phyloP scores from a whole-genome alignment of 1,284 basidiomycete species.

The Melampsora larici-populina region DNA sequence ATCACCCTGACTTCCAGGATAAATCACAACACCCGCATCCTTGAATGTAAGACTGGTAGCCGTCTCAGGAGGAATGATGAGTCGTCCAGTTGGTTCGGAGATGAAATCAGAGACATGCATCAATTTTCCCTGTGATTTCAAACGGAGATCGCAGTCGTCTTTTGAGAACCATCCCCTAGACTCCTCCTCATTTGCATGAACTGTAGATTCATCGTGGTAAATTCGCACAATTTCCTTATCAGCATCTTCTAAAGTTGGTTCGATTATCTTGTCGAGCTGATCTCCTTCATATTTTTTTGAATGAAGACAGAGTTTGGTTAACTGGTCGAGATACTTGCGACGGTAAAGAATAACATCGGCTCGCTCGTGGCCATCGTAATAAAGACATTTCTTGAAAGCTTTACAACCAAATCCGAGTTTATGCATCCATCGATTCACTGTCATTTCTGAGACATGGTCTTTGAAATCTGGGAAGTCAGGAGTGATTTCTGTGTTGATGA shows the following conservation, averaged over 20 bases:
- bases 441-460: no score
- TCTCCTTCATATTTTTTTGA: not conserved
- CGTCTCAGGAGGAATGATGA: not conserved
- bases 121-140: not conserved
- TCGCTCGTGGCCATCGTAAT: constrained; percentile 27
- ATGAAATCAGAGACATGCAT: constrained; percentile 10
- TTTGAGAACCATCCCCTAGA: not conserved
- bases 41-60: not conserved
- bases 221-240: not conserved
- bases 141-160: not conserved
- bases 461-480: no score
- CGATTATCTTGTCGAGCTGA: not conserved
- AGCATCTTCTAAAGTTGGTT: not conserved
- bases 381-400: constrained; percentile 23
- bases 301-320: not conserved
- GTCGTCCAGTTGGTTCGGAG: not conserved
- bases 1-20: constrained; percentile 13
- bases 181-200: not conserved
- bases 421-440: constrained; percentile 27
- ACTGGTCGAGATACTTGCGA: not conserved
- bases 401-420: constrained; percentile 19
- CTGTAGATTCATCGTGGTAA: constrained; percentile 8
- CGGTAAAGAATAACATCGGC: not conserved
- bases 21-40: constrained; percentile 8
- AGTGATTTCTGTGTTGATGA: no score